Evolutionary conservation across 2,329 filamentous ascomycete species (phyloP).

Genomic region (Arthroderma sp.): DNA sequence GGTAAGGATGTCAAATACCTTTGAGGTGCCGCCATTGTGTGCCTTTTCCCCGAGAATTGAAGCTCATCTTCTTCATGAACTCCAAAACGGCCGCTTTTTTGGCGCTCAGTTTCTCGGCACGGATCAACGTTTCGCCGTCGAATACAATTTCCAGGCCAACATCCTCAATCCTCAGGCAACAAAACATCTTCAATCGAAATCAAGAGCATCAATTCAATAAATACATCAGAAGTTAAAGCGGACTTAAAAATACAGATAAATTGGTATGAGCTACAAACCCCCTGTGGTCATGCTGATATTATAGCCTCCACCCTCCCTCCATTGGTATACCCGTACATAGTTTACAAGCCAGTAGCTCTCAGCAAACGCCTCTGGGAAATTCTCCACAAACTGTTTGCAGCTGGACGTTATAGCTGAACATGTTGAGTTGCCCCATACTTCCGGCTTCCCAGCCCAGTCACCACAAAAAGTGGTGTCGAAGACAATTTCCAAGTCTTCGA

Average conservation of each 20-base stretch:
- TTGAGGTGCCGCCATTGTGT: conserved; percentile 9
- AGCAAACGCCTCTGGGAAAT: conserved; percentile 8
- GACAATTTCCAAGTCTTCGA: conserved; percentile 30
- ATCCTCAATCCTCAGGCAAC: no score
- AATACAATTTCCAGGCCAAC: no score
- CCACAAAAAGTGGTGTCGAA: conserved; percentile 44
- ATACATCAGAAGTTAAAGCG: no score
- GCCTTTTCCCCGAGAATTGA: neutral
- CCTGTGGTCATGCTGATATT: no score
- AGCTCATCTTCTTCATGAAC: no score
- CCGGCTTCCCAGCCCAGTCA: conserved; percentile 37
- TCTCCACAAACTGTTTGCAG: conserved; percentile 10
- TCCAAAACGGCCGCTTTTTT: no score
- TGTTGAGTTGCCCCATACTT: conserved; percentile 5
- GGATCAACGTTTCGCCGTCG: no score
- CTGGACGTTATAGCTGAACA: conserved; percentile 6
- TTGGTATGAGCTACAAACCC: no score
- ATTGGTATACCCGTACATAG: conserved; percentile 10
- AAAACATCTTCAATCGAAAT: no score
- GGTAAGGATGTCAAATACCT: conserved; percentile 10
- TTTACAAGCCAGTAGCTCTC: conserved; percentile 10
- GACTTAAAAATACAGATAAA: no score
- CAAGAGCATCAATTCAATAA: no score
- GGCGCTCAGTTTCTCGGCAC: no score
- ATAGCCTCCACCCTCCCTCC: neutral